These are phyloP conservation scores for Ramalina peruviana DNA, from an alignment of 495 filamentous ascomycete species.

Conservation along the genomic window DNA sequence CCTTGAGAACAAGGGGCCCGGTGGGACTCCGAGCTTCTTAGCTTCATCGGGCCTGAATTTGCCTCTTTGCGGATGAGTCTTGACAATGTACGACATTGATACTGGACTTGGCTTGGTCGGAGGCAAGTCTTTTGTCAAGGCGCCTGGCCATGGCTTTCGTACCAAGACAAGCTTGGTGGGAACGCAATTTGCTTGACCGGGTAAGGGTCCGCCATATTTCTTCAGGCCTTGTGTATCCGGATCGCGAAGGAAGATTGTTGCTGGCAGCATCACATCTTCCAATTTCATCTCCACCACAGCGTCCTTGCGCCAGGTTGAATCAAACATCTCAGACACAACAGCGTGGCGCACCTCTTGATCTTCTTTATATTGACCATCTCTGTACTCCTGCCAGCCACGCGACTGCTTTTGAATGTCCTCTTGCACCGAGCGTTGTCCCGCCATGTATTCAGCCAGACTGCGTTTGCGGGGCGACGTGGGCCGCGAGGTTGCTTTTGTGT, in stretches of 20 bases:
- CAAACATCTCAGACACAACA: conserved; percentile 68
- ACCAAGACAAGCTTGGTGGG: conserved; percentile 62
- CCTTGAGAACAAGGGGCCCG: conserved; percentile 37
- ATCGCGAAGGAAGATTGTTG: conserved; percentile 56
- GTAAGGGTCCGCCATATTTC: conserved; percentile 50
- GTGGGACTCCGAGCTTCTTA: conserved; percentile 38
- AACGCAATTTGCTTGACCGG: conserved; percentile 32
- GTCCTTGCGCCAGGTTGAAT: conserved; percentile 61
- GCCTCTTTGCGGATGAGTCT: conserved; percentile 57
- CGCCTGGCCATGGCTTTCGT: conserved; percentile 72
- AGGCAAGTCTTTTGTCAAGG: conserved; percentile 48
- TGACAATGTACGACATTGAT: conserved; percentile 75
- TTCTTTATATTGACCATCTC: conserved; percentile 18
- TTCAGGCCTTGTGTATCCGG: conserved; percentile 47
- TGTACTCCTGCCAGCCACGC: neutral
- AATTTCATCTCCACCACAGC: conserved; percentile 49
- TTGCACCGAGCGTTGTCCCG: conserved; percentile 12
- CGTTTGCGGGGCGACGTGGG: conserved; percentile 41
- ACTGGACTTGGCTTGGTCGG: conserved; percentile 44
- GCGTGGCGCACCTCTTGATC: conserved; percentile 40
- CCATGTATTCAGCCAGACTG: conserved; percentile 43
- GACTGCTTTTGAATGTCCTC: conserved; percentile 7
- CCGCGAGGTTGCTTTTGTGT: conserved; percentile 1
- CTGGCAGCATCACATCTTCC: conserved; percentile 49
- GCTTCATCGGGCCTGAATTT: conserved; percentile 63